Evolutionary conservation across 208 protist genomes (phyloP).

Genomic region (Leptomonas pyrrhocoris): DNA sequence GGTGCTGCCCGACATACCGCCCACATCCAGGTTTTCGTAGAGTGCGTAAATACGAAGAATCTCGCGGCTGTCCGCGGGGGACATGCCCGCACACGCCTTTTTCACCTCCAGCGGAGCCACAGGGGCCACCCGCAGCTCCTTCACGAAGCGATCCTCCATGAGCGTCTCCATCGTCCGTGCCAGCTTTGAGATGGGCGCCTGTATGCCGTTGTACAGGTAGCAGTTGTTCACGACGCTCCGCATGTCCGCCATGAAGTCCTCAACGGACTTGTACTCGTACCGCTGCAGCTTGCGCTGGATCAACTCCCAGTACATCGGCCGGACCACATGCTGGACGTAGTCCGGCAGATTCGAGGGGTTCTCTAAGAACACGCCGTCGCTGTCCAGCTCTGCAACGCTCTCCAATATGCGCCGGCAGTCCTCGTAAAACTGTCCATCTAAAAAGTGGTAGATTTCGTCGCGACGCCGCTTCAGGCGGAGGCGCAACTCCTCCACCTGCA

Average conservation of each 20-base stretch:
- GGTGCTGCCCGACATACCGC: constrained; percentile 20
- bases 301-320: constrained; percentile 69
- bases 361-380: constrained; percentile 44
- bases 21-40: constrained; percentile 56
- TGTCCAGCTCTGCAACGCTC: constrained; percentile 41
- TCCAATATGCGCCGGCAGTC: constrained; percentile 52
- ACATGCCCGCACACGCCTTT: constrained; percentile 36
- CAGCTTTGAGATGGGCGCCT: constrained; percentile 42
- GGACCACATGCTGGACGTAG: constrained; percentile 48
- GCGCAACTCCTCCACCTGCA: constrained; percentile 29
- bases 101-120: constrained; percentile 44
- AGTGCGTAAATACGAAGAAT: constrained; percentile 50
- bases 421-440: constrained; percentile 72
- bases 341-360: constrained; percentile 60
- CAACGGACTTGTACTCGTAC: constrained; percentile 59
- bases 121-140: constrained; percentile 54
- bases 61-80: constrained; percentile 24
- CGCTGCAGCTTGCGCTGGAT: constrained; percentile 63
- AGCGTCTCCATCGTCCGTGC: constrained; percentile 63
- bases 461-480: constrained; percentile 60
- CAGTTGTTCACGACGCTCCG: constrained; percentile 81
- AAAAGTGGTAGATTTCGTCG: constrained; percentile 47
- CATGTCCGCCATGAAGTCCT: constrained; percentile 85
- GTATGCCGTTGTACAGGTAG: constrained; percentile 74
- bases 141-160: constrained; percentile 88